Conservation (phyloP, 345 rosid species). For the Populus euphratica region DNA sequence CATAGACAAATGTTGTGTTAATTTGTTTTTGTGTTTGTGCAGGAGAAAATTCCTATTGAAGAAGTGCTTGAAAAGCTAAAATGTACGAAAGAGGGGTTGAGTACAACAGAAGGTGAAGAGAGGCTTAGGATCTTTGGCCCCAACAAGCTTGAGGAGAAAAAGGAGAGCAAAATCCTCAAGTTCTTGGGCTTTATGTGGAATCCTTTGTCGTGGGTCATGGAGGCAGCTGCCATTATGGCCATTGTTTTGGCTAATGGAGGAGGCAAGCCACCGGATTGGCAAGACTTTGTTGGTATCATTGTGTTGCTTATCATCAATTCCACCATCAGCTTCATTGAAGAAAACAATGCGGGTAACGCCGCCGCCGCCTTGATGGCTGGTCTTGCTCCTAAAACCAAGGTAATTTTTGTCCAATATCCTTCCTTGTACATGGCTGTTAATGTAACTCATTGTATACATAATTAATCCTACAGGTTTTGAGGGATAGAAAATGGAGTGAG, state of each 20-base stretch:
- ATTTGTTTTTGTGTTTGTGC: not conserved
- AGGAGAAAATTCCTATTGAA: not conserved
- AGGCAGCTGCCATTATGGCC: slow-evolving; percentile 86
- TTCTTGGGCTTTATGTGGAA: slow-evolving; percentile 94
- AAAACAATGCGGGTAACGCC: slow-evolving; percentile 87
- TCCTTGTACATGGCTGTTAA: not conserved
- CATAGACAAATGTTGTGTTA: not conserved
- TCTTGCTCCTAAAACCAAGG: slow-evolving; percentile 75
- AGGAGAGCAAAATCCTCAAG: slow-evolving; percentile 75
- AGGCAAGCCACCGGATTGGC: slow-evolving; percentile 76
- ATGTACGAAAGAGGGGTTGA: not conserved
- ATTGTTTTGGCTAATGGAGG: slow-evolving; percentile 78
- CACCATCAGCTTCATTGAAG: slow-evolving; percentile 78
- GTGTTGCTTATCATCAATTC: slow-evolving; percentile 74
- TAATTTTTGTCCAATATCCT: slow-evolving; percentile 4
- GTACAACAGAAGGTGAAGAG: not conserved
- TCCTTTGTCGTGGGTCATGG: slow-evolving; percentile 92
- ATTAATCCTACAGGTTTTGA: slow-evolving; percentile 41
- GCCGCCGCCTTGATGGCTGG: slow-evolving; percentile 91
- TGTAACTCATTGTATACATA: too few relatives aligned
- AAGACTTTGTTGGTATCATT: slow-evolving; percentile 65
- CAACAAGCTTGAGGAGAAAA: slow-evolving; percentile 17
- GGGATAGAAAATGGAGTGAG: slow-evolving; percentile 76
- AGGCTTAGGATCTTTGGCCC: not conserved
- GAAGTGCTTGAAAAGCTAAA: not conserved